phyloP scores from a whole-genome alignment of 2,329 filamentous ascomycete genomes.

The Aspergillus flavus region DNA sequence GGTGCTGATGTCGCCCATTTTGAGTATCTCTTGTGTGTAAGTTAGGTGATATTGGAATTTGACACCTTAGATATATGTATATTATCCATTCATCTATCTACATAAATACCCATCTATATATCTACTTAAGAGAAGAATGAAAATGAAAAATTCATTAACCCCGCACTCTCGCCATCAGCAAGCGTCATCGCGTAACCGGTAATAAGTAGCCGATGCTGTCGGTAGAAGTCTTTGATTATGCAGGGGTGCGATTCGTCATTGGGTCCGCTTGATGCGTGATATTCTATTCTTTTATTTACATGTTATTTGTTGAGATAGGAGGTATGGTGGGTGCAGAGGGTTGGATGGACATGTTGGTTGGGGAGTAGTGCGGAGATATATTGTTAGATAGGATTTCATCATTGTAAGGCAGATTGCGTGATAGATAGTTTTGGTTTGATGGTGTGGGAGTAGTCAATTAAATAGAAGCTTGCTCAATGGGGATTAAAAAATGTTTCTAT shows the following conservation, averaged over 20 bases:
- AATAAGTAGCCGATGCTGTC: not conserved
- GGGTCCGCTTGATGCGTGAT: constrained; percentile 21
- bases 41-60: too few relatives aligned
- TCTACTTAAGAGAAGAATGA: not conserved
- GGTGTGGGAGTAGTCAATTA: too few relatives aligned
- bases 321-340: not conserved
- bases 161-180: constrained; percentile 18
- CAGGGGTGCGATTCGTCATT: constrained; percentile 24
- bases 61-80: not conserved
- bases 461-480: too few relatives aligned
- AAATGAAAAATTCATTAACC: not conserved
- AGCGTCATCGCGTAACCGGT: constrained; percentile 15
- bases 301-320: not conserved
- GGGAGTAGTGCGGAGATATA: not conserved
- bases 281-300: not conserved
- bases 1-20: constrained; percentile 22
- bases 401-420: constrained; percentile 15
- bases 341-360: not conserved
- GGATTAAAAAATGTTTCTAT: not conserved
- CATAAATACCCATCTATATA: not conserved
- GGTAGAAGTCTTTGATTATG: not conserved
- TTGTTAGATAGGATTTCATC: constrained; percentile 4
- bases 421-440: not conserved
- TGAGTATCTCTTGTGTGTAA: not conserved
- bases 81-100: not conserved